phyloP scores from a whole-genome alignment of 805 yeast species.

The Clavispora carvajalis region DNA sequence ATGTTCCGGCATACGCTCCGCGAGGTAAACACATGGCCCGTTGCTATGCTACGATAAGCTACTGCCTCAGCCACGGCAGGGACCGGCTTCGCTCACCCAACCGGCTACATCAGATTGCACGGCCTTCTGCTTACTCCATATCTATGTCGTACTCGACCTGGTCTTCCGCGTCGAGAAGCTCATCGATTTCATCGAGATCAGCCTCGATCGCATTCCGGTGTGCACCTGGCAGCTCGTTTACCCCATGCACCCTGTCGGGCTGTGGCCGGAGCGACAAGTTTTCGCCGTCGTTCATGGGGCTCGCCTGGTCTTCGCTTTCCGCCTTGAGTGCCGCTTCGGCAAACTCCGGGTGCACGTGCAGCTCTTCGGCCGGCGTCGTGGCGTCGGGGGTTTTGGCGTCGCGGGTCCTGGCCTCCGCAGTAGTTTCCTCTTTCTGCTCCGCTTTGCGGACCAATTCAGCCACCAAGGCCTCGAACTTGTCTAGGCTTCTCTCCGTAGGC shows the following conservation, averaged over 20 bases:
- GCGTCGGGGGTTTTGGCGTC: background rate
- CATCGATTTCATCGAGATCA: constrained; percentile 27
- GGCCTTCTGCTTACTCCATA: constrained; percentile 14
- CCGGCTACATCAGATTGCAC: background rate
- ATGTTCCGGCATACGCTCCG: no score
- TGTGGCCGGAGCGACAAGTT: no score
- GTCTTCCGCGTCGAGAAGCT: constrained; percentile 34
- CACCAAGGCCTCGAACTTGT: constrained; percentile 24
- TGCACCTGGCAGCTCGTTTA: background rate
- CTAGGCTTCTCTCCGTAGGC: constrained; percentile 25
- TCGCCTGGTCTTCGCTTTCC: background rate
- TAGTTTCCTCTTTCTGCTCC: constrained; percentile 11
- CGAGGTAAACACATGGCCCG: no score
- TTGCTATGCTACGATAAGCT: no score
- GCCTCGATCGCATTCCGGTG: constrained; percentile 2
- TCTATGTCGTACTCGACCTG: constrained; percentile 33
- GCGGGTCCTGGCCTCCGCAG: no score
- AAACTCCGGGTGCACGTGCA: constrained; percentile 2
- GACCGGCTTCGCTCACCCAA: no score
- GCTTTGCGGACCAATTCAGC: constrained; percentile 22
- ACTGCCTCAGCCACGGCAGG: no score
- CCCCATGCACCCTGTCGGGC: background rate
- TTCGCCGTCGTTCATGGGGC: background rate
- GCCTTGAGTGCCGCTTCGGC: background rate
- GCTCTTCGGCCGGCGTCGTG: background rate